Base-by-base conservation (phyloP, 2,329 filamentous ascomycete species). In the Alternaria brassicicola region DNA sequence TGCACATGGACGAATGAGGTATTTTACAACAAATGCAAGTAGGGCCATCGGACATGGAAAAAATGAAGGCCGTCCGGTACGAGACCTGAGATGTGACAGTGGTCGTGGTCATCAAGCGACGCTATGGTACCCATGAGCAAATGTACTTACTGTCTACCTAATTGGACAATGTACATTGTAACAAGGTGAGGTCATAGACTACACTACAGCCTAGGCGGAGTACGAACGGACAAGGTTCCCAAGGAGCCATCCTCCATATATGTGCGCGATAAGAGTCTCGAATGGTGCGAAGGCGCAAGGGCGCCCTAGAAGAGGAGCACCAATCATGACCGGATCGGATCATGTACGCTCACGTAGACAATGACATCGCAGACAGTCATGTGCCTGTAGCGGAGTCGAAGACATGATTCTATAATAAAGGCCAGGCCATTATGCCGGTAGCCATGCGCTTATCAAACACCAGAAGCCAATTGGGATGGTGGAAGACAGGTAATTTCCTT, bases 401-500 rank as follows among this genome's bases (percentile, higher is more conserved):
- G n/a, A 28, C 33, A 38, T 43, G 10, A 17, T 19, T 23, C 21
- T 42, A 36, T 50, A 35, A 39, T 38, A 25, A 47, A 41, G 46
- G 46, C 35, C 26, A 17, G 17, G 23, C 26, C 21, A 42, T 48
- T 57, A 57, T 52, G 30, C 48, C 26, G 43, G 54, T 30, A 33
- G 35, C 56, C 52, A 52, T 54, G 51, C 33, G 35, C 48, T 48
- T 42, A 52, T 50, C 55, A 46, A 50, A 45, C 39, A 17, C 7
- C 23, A 28, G 35, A 30, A 23, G 36, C 52, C 52, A 41, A 54
- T 50, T 15, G 17, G 10, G 25, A 26, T 59, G 39, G 45, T 46
- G 28, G 45, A 25, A 36, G 45, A 49, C 19, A 38, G 28, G 46
- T 53, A 50, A 57, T 62, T 57, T 55, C 54, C 42, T 23, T 30